Evolutionary conservation across 768 basidiomycete species (phyloP), one percentile per base, ranked within the genome.

Genomic region (Tricholoma saponaceum): DNA sequence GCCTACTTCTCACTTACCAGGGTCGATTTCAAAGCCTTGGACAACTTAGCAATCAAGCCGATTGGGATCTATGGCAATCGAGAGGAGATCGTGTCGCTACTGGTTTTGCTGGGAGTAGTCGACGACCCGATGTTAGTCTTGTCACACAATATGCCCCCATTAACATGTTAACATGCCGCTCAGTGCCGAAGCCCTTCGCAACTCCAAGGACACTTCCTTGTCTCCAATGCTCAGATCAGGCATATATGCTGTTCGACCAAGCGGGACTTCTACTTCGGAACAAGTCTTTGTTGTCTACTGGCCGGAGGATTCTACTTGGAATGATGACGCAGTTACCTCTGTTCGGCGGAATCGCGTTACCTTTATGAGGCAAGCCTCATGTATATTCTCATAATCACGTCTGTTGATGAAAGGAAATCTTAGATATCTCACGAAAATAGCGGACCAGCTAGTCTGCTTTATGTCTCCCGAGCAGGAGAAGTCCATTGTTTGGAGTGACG

Each of bases 281-380:
- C 64, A 71, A 22, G 51, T 80, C 6, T 83, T 80, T 51, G 74
- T 83, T 13, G 61, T 86, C 5, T 85, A 82, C 56, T 87, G 86
- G 85, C 84, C 84, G 0, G 83, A 87, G 58, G 73, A 81, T 28
- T 74, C 69, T 0, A 85, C 84, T 0, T 86, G 85, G 85, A 65
- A 79, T 32, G 83, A 85, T 63, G 67, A 72, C 13, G 77, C 81
- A 0, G 33, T 69, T 5, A 69, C 76, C 1, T 69, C 81, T 4
- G 75, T 82, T 50, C 64, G 72, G 26, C 75, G 79, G 2, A 86
- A 85, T 67, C 74, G 85, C 5, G 71, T 80, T 2, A 83, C 83
- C 0, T 86, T 86, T 61, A 85, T 86, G 82, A 69, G 84, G 85
- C 82, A 67, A 37, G 68, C 56, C 5, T 44, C 14, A n/a, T 5